phyloP scores from a whole-genome alignment of 2,329 filamentous ascomycete genomes.

The Botryotinia convoluta region DNA sequence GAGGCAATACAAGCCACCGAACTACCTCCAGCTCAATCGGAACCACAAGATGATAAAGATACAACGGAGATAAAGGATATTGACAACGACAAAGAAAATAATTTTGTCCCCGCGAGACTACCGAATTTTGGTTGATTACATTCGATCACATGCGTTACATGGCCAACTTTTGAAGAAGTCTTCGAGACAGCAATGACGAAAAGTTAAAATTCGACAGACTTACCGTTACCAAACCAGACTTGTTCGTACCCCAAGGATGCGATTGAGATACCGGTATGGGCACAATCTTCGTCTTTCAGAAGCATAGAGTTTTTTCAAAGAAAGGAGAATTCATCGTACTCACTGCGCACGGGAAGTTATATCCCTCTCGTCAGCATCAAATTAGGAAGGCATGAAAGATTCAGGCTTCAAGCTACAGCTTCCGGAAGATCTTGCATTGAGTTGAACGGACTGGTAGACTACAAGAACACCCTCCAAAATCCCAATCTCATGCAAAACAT shows the following conservation, averaged over 20 bases:
- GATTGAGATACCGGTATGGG: constrained; percentile 81
- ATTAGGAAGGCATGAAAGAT: neutral
- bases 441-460: constrained; percentile 14
- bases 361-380: neutral
- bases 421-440: neutral
- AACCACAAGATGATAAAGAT: neutral
- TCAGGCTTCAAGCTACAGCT: neutral
- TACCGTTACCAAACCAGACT: constrained; percentile 68
- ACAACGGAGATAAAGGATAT: neutral
- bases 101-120: constrained; percentile 58
- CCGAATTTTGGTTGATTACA: constrained; percentile 48
- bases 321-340: constrained; percentile 61
- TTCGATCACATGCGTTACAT: neutral
- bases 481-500: too few species aligned
- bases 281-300: constrained; percentile 84
- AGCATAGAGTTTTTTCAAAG: constrained; percentile 60
- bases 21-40: neutral
- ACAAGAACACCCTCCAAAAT: neutral
- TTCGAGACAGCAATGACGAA: constrained; percentile 57
- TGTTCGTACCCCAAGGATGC: constrained; percentile 76
- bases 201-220: constrained; percentile 71
- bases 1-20: neutral
- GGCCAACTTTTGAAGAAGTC: neutral
- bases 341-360: neutral
- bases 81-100: constrained; percentile 27